These are phyloP conservation scores for Quercus parvula DNA, from an alignment of 306 rosid species.

Conservation along the genomic window DNA sequence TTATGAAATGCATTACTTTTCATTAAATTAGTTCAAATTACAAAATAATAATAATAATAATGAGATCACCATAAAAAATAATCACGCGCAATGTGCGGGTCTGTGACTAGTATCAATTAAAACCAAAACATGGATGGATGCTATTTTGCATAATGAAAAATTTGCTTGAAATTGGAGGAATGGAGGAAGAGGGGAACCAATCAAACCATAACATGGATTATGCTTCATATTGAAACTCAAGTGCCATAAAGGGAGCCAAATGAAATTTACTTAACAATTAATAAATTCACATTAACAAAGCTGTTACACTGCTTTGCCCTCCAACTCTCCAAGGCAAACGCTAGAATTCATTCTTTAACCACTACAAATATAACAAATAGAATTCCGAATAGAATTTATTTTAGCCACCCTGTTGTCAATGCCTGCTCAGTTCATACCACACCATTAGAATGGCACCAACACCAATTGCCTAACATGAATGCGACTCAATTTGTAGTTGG, in stretches of 20 bases:
- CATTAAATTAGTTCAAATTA: no score
- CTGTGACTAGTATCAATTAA: not conserved
- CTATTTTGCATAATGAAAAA: not conserved
- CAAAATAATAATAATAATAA: no score
- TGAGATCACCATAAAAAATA: no score
- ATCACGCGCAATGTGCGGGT: no score
- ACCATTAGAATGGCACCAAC: no score
- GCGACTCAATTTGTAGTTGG: not conserved
- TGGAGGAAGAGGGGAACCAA: not conserved
- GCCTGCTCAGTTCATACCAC: not conserved
- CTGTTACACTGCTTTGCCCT: not conserved
- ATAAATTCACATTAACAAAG: not conserved
- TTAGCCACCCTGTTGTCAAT: no score
- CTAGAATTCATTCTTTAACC: not conserved
- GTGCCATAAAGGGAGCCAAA: not conserved
- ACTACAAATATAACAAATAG: not conserved
- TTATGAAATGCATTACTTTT: no score
- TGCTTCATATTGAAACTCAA: not conserved
- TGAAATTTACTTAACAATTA: not conserved
- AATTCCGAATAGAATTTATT: not conserved
- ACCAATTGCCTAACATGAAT: not conserved
- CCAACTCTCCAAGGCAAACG: not conserved
- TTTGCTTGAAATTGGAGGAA: not conserved
- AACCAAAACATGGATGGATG: not conserved
- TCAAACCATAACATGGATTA: not conserved